Conservation (phyloP, 2,329 filamentous ascomycete genomes). For the Pyrenophora teres region DNA sequence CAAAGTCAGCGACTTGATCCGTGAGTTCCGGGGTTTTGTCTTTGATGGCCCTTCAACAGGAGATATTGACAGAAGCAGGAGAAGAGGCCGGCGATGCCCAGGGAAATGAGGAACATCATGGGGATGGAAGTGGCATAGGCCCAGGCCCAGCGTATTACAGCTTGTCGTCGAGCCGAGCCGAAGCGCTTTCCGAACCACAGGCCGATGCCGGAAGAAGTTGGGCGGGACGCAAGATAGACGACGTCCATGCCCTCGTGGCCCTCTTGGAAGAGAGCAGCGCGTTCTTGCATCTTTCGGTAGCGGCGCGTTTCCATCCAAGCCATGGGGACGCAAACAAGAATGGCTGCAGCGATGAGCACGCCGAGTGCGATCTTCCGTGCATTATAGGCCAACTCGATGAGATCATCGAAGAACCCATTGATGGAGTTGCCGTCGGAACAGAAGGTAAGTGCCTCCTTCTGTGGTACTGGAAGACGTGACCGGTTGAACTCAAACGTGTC, state of each 20-base stretch:
- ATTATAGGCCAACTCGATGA: conserved; percentile 68
- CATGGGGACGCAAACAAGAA: conserved; percentile 77
- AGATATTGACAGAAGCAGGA: conserved; percentile 82
- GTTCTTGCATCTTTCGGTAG: conserved; percentile 74
- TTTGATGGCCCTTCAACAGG: conserved; percentile 72
- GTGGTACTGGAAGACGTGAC: conserved; percentile 77
- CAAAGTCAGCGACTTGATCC: conserved; percentile 76
- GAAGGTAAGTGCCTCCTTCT: conserved; percentile 82
- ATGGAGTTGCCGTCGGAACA: conserved; percentile 85
- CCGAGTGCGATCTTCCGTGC: conserved; percentile 77
- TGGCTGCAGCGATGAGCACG: conserved; percentile 72
- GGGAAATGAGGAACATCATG: conserved; percentile 82
- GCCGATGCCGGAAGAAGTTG: conserved; percentile 73
- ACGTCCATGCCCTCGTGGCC: conserved; percentile 83
- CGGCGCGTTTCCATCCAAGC: conserved; percentile 77
- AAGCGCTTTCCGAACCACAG: conserved; percentile 71
- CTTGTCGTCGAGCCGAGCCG: conserved; percentile 66
- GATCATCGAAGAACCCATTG: conserved; percentile 77
- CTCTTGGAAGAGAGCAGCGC: conserved; percentile 68
- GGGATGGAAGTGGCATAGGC: conserved; percentile 85
- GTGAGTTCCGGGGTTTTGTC: conserved; percentile 77
- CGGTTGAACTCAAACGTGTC: conserved; percentile 78
- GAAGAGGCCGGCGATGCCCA: conserved; percentile 81
- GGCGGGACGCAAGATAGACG: conserved; percentile 83
- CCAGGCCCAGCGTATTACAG: conserved; percentile 79